Base-by-base conservation (phyloP, 2,329 filamentous ascomycete species). In the Aspergillus brasiliensis region DNA sequence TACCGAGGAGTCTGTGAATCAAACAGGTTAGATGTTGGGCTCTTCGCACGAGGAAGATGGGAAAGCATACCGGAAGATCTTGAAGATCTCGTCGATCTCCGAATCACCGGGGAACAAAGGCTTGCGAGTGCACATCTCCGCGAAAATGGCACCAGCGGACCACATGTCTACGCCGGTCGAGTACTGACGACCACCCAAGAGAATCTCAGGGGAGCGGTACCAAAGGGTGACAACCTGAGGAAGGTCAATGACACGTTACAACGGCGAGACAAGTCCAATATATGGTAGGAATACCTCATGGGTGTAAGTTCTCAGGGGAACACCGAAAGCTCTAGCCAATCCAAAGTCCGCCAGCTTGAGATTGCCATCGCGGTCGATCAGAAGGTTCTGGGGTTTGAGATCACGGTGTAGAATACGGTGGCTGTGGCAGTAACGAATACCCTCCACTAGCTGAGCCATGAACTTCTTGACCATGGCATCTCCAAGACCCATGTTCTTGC, bases 91-190 rank as follows among this genome's bases (percentile, higher is more conserved):
- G 72, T 96, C 91, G 77, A 96, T 96, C 74, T 96, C 91, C 5
- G 91, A 95, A 75, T 97, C 92, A 60, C 92, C 92, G 11, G 92
- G 92, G 82, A 97, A 97, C 46, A 97, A 83, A 5, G 92, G 92
- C 79, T 96, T 96, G 71, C 91, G 87, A 1, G 92, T 97, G 78
- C 91, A 96, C 93, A 97, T 97, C 78, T 97, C 92, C 8, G 93
- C 92, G 76, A 97, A 96, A 77, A 97, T 97, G 77, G 92, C 95
- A 63, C 92, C 92, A 52, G 93, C 88, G 31, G 91, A 95, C 92
- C 92, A 97, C 91, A 97, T 97, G 73, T 97, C 92, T 44, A 97
- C 92, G 59, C 92, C 92, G 13, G 92, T 97, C 13, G 91, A 95
- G 80, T 97, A 97, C 76, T 96, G 92, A 55, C 92, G 88, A 59